Conservation (phyloP, 805 yeast genomes). For the Blastobotrys muscicola region DNA sequence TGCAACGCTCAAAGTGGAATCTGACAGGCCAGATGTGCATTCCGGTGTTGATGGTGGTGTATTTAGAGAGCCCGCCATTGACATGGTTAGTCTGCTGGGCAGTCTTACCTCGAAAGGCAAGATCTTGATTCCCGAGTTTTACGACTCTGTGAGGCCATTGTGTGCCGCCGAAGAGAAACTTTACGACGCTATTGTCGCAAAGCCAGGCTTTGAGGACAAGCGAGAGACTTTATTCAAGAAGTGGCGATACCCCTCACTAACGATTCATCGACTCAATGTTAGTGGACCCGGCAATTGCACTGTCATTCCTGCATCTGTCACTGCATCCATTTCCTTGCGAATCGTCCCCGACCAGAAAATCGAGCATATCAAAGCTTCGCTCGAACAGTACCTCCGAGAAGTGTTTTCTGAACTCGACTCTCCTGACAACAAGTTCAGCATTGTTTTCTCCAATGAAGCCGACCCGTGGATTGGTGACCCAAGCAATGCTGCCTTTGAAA, state of each 20-base stretch:
- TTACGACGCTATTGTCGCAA: slow-evolving; percentile 50
- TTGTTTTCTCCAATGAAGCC: slow-evolving; percentile 70
- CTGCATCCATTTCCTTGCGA: slow-evolving; percentile 70
- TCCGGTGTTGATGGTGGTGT: slow-evolving; percentile 97
- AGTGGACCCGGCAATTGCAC: slow-evolving; percentile 89
- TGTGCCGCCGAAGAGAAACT: slow-evolving; percentile 47
- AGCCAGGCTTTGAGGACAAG: slow-evolving; percentile 27
- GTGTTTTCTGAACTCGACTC: slow-evolving; percentile 45
- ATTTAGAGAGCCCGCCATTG: slow-evolving; percentile 80
- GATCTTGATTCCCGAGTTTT: slow-evolving; percentile 59
- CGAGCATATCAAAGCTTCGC: slow-evolving; percentile 41
- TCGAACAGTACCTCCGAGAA: slow-evolving; percentile 38
- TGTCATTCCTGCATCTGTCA: slow-evolving; percentile 75
- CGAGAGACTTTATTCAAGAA: slow-evolving; percentile 46
- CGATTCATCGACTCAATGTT: slow-evolving; percentile 73
- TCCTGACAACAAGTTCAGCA: slow-evolving; percentile 44
- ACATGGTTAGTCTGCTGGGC: slow-evolving; percentile 62
- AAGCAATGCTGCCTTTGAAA: slow-evolving; percentile 58
- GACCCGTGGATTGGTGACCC: slow-evolving; percentile 97
- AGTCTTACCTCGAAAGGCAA: slow-evolving; percentile 50
- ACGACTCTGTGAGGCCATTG: slow-evolving; percentile 54
- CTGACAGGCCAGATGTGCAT: slow-evolving; percentile 81
- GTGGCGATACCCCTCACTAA: slow-evolving; percentile 87
- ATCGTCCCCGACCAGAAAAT: slow-evolving; percentile 84
- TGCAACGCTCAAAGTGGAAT: slow-evolving; percentile 57